A percentile compares a stretch with the other conserved stretches of the same genome.
Evolutionary conservation across 192 early-diverging fungal genomes (phyloP).

Genomic region (Coemansia sp.): DNA sequence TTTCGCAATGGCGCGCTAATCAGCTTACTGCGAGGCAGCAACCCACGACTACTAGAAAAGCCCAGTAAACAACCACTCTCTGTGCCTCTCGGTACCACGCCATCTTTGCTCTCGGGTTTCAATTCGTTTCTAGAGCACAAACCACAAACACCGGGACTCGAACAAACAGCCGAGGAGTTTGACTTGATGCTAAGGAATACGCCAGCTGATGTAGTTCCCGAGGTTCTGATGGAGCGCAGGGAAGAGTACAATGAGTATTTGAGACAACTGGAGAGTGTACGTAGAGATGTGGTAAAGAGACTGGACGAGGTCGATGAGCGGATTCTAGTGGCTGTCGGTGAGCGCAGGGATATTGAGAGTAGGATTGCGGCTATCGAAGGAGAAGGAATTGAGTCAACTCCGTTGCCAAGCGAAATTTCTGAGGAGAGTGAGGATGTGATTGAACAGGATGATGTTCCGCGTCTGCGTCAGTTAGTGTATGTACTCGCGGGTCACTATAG

Average conservation of each 20-base stretch:
- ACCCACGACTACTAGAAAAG: background rate
- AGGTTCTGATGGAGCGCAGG: conserved; percentile 25
- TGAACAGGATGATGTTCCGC: conserved; percentile 35
- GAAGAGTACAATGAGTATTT: conserved; percentile 36
- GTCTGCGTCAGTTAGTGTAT: conserved; percentile 23
- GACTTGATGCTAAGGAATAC: conserved; percentile 19
- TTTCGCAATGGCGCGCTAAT: conserved; percentile 28
- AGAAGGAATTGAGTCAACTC: background rate
- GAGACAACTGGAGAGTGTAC: conserved; percentile 16
- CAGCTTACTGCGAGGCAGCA: conserved; percentile 21
- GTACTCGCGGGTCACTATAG: conserved; percentile 62
- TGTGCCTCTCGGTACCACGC: conserved; percentile 11
- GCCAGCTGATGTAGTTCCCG: conserved; percentile 3
- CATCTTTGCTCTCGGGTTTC: conserved; percentile 43
- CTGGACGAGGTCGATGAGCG: conserved; percentile 24
- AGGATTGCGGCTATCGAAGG: conserved; percentile 6
- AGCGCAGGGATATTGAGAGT: conserved; percentile 22
- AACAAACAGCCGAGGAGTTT: conserved; percentile 23
- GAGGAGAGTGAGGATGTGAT: conserved; percentile 17
- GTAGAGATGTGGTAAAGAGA: conserved; percentile 14
- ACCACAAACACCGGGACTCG: background rate
- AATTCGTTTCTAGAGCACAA: conserved; percentile 19
- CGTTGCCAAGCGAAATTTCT: background rate
- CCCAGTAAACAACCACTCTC: conserved; percentile 3
- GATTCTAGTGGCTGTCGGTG: conserved; percentile 14